Evolutionary conservation across 371 early-diverging fungal genomes (phyloP).

Genomic region (Apophysomyces trapeziformis): DNA sequence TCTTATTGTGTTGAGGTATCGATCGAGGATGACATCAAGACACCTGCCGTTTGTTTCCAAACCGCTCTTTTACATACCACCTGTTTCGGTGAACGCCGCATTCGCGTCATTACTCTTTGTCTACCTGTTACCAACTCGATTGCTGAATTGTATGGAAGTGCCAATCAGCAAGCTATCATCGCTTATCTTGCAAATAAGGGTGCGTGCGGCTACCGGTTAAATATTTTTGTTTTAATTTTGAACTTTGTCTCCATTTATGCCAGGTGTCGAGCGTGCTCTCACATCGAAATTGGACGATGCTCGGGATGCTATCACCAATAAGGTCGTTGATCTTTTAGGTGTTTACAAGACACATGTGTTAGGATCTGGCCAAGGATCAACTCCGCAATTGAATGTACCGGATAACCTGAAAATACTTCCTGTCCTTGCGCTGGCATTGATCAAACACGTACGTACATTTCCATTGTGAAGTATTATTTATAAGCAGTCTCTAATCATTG

Average conservation of each 20-base stretch:
- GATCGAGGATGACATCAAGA: conserved; percentile 84
- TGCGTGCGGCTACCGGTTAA: conserved; percentile 15
- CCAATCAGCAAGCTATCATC: conserved; percentile 86
- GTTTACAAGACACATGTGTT: conserved; percentile 85
- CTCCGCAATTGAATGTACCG: conserved; percentile 81
- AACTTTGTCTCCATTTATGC: no score
- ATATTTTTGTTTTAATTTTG: no score
- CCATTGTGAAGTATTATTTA: background rate
- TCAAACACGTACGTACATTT: conserved; percentile 69
- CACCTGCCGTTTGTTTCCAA: conserved; percentile 91
- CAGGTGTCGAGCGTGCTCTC: conserved; percentile 81
- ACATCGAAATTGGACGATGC: conserved; percentile 93
- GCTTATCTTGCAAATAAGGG: conserved; percentile 87
- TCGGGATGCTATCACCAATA: conserved; percentile 90
- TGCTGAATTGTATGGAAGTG: conserved; percentile 80
- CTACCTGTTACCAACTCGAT: conserved; percentile 86
- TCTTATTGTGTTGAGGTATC: conserved; percentile 90
- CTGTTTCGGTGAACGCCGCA: conserved; percentile 85
- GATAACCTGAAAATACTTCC: conserved; percentile 89
- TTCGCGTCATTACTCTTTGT: conserved; percentile 93
- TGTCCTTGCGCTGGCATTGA: conserved; percentile 77
- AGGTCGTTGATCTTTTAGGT: conserved; percentile 82
- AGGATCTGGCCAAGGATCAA: conserved; percentile 73
- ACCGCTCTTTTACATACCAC: conserved; percentile 95
- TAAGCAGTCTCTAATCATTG: background rate